Base-by-base conservation (phyloP, 495 filamentous ascomycete genomes). In the Penicillium silybi region DNA sequence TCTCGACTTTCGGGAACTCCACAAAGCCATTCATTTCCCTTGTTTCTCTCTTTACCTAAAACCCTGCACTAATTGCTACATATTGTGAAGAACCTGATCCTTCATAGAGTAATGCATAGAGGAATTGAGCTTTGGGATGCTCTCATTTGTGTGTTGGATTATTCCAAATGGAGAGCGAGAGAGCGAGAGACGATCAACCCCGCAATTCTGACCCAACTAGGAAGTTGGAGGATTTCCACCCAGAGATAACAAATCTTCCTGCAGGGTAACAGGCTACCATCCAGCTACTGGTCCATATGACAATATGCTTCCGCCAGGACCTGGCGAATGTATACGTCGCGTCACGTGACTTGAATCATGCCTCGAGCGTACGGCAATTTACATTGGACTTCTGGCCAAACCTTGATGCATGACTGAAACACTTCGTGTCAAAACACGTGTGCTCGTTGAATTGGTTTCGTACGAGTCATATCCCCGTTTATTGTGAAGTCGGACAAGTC, bases 11-110 rank as follows among this genome's bases (percentile, higher is more conserved):
- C 9, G 29, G 32, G 17, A n/a, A 44, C 55, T 53, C 41, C 55
- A 58, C 55, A 58, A 57, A 35, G 55, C 29, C 38, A 39, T 46
- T 47, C 34, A 32, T 34, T 19, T 5, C 29, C 29, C 22, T 23
- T 43, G 41, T 6, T 43, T 22, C 13, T 26, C 8, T 39, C 18
- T 19, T 39, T 9, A 39, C 37, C 37, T 32, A 32, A 29, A 6
- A 32, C 11, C 1, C 4, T 32, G 9, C 29, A 32, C 10, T 32
- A 23, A 10, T 3, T 32, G 0, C 2, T 13, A 11, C 2, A 13
- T 11, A 13, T 11, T 3, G 10, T 32, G 9, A 13, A 32, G 29
- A 32, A 32, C 13, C 11, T 32, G 29, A 15, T 32, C 8, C 29
- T 32, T 32, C 26, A 29, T 10, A 11, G 10, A 13, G 10, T 29